A percentile compares a stretch with the other conserved stretches of the same genome.
phyloP scores from a whole-genome alignment of 352 stramenopile species.

The Phytophthora ramorum region DNA sequence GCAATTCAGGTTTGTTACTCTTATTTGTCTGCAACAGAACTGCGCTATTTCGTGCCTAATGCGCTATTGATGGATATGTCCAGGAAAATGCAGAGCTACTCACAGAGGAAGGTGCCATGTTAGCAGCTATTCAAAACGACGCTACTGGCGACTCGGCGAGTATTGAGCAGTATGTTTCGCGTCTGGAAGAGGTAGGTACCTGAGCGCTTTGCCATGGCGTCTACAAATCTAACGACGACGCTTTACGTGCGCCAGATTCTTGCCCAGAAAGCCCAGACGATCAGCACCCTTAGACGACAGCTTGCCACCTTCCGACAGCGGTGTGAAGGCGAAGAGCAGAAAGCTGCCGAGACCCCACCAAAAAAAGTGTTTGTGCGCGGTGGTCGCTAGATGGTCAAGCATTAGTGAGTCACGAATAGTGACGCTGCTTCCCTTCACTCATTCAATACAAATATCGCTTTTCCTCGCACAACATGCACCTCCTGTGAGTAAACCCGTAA shows the following conservation, averaged over 20 bases:
- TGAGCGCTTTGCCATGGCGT: background rate
- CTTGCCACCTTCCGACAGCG: slow-evolving; percentile 81
- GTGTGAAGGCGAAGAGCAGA: slow-evolving; percentile 85
- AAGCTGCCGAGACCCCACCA: slow-evolving; percentile 54
- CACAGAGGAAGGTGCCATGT: slow-evolving; percentile 94
- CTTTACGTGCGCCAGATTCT: slow-evolving; percentile 76
- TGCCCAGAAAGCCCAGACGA: slow-evolving; percentile 91
- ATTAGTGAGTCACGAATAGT: background rate
- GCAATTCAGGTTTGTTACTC: slow-evolving; percentile 85
- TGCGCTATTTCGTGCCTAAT: background rate
- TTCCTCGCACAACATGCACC: too few species aligned
- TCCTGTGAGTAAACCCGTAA: too few species aligned
- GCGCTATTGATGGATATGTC: background rate
- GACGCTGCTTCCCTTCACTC: background rate
- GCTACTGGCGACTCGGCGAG: slow-evolving; percentile 90
- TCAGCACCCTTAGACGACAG: slow-evolving; percentile 84
- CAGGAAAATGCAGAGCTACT: slow-evolving; percentile 97
- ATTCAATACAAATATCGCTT: too few species aligned
- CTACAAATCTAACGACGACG: background rate
- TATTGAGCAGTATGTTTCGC: slow-evolving; percentile 94
- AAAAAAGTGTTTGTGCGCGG: slow-evolving; percentile 34
- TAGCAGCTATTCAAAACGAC: slow-evolving; percentile 90
- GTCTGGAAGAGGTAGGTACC: slow-evolving; percentile 83
- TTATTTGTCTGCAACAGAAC: too few species aligned
- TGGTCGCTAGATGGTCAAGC: slow-evolving; percentile 5